Evolutionary conservation across 2,329 filamentous ascomycete genomes (phyloP).

Genomic region (Beauveria sp.): DNA sequence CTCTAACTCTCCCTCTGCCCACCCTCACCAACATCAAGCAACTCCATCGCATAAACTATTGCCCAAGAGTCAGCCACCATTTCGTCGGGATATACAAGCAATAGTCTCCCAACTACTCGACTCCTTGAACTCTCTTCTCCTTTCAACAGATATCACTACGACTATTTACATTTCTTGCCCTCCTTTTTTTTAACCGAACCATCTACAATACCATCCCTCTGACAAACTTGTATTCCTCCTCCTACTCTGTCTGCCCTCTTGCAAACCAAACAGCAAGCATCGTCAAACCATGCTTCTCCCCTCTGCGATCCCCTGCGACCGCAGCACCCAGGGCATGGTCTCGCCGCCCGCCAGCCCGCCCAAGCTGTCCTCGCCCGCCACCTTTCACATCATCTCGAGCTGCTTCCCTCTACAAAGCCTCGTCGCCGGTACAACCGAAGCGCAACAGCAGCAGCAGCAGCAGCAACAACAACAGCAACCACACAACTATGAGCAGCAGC

Average conservation of each 20-base stretch:
- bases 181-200: background rate
- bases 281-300: conserved; percentile 45
- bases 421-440: conserved; percentile 28
- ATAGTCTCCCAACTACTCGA: background rate
- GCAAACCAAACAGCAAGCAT: background rate
- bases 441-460: background rate
- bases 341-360: conserved; percentile 54
- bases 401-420: conserved; percentile 56
- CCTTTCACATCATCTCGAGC: conserved; percentile 50
- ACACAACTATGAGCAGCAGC: background rate
- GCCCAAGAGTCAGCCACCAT: background rate
- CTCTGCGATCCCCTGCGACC: conserved; percentile 52
- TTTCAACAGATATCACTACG: background rate
- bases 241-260: background rate
- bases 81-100: conserved; percentile 2
- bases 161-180: background rate
- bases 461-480: background rate
- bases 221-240: background rate
- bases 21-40: background rate
- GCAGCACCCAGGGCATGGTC: conserved; percentile 42
- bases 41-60: background rate
- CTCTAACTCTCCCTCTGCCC: background rate
- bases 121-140: background rate
- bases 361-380: conserved; percentile 34
- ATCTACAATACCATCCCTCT: background rate